phyloP scores from a whole-genome alignment of 495 filamentous ascomycete genomes.

The Bathelium albidoporum region DNA sequence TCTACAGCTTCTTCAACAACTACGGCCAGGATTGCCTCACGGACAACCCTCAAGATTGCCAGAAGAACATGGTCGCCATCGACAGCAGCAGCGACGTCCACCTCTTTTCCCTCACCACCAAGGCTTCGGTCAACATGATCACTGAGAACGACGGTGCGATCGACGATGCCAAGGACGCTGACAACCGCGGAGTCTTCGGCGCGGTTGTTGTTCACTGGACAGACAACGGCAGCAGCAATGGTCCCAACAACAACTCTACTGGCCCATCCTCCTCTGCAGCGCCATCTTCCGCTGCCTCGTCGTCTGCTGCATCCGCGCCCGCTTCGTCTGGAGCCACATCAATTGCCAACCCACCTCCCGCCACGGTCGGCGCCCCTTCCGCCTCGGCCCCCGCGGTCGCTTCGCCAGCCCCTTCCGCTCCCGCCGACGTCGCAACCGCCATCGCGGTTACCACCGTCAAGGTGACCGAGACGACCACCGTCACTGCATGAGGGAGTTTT shows the following conservation, averaged over 20 bases:
- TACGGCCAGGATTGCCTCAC: constrained; percentile 33
- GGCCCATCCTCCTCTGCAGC: not conserved
- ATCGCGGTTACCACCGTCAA: not conserved
- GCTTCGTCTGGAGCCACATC: not conserved
- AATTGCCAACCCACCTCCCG: not conserved
- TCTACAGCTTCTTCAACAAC: constrained; percentile 67
- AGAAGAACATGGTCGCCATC: constrained; percentile 42
- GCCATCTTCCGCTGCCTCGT: not conserved
- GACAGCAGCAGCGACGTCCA: constrained; percentile 41
- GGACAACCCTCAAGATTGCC: constrained; percentile 40
- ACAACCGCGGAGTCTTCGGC: constrained; percentile 32
- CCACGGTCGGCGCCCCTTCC: not conserved
- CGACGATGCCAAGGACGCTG: constrained; percentile 16
- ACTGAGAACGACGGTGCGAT: constrained; percentile 10
- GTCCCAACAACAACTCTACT: not conserved
- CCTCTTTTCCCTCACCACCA: constrained; percentile 30
- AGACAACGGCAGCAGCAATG: not conserved
- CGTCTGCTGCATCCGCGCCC: not conserved
- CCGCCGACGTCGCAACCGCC: not conserved
- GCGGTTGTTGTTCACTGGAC: constrained; percentile 9
- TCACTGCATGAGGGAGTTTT: not conserved
- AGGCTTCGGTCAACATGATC: constrained; percentile 23
- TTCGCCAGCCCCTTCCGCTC: not conserved
- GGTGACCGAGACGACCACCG: not conserved
- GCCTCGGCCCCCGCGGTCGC: not conserved